Evolutionary conservation across 768 basidiomycete species (phyloP), one percentile per base, ranked within the genome.

Genomic region (Boletus rubroflammeus): DNA sequence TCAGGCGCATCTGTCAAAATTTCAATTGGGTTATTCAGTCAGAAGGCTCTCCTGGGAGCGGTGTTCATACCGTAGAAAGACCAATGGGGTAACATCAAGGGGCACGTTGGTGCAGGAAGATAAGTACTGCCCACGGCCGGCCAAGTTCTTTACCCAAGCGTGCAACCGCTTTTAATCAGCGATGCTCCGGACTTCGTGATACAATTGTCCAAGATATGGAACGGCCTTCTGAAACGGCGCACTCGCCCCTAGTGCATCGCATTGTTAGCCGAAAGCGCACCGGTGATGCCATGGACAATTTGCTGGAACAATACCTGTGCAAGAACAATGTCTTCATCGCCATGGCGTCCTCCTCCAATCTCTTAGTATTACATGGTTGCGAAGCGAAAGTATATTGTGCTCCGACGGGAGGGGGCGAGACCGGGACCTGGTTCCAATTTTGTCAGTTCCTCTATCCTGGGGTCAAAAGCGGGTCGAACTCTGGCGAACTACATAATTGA

Each of bases 1-100:
- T 25, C n/a, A n/a, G n/a, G n/a, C n/a, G 23, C 4, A 34, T 34
- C 47, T 47, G 43, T 47, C 48, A 54, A 29, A 39, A 14, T 39
- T 39, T 21, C 32, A 34, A 34, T 34, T 23, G 43, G 23, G n/a
- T 6, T 28, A 41, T 23, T 49, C 38, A 28, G 44, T 44, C 50
- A 51, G 41, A 50, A 50, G n/a, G 21, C 5, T 26, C 17, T 53
- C 41, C 38, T 23, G 19, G 38, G 39, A 32, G 48, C 36, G 28
- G 60, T 44, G 31, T 25, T 51, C 47, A 13, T 11, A 21, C 41
- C 48, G 38, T 47, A 44, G 39, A 23, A 31, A 41, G 36, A 54
- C 57, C 29, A 40, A 62, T 62, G 51, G 56, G 49, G 45, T 44
- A 41, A 48, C 42, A 48, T 51, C 60, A 54, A 32, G 49, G 42